Evolutionary conservation across 2,329 filamentous ascomycete genomes (phyloP).

Genomic region (Diaporthe citri): DNA sequence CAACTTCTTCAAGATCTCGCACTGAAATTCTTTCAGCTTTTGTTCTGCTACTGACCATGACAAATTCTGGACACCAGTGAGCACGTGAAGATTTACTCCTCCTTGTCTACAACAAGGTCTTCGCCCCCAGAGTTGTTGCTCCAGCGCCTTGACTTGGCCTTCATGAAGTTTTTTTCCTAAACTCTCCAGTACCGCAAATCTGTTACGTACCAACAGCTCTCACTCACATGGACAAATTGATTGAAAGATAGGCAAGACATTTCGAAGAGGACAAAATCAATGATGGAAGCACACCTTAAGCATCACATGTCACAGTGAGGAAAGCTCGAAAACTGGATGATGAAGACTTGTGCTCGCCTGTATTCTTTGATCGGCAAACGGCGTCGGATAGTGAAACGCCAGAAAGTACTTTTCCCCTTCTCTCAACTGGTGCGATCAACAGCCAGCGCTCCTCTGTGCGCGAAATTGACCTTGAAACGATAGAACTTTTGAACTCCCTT

Average conservation of each 20-base stretch:
- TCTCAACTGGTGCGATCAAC: neutral
- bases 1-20: no score
- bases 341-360: neutral
- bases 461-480: neutral
- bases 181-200: neutral
- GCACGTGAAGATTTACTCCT: neutral
- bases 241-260: no score
- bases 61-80: neutral
- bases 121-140: neutral
- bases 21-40: neutral
- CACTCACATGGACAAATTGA: rapidly evolving
- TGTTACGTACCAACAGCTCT: no score
- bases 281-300: neutral
- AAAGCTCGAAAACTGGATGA: neutral
- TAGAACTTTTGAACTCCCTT: neutral
- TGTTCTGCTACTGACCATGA: no score
- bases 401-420: neutral
- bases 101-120: neutral
- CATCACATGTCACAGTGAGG: neutral
- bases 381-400: neutral
- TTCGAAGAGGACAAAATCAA: neutral
- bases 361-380: neutral
- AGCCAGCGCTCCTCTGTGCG: neutral
- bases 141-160: neutral
- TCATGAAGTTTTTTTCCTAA: neutral